These are phyloP conservation scores for Oldenlandia corymbosa DNA, from an alignment of 257 asterid genomes.

Conservation along the genomic window DNA sequence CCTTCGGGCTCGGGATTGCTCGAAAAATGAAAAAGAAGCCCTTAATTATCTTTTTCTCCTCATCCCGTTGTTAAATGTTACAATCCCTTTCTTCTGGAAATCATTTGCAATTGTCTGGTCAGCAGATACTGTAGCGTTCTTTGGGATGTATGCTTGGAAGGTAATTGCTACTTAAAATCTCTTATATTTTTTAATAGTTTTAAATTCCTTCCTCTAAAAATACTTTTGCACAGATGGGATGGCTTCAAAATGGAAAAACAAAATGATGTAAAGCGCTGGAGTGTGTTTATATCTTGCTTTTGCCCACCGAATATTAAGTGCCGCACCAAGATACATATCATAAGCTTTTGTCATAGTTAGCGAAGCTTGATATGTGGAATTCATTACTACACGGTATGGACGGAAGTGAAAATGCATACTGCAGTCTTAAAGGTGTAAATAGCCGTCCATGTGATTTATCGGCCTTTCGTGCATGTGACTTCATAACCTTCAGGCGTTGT, in stretches of 20 bases:
- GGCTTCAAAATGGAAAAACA: slow-evolving; percentile 29
- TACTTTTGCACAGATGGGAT: slow-evolving; percentile 24
- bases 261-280: slow-evolving; percentile 14
- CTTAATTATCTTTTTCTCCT: slow-evolving; percentile 83
- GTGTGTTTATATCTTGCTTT: slow-evolving; percentile 4
- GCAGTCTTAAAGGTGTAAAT: neutral
- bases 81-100: slow-evolving; percentile 80
- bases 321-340: slow-evolving; percentile 11
- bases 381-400: neutral
- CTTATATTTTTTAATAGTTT: neutral
- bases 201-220: slow-evolving; percentile 2
- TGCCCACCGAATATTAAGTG: slow-evolving; percentile 3
- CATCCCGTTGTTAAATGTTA: slow-evolving; percentile 67
- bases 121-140: slow-evolving; percentile 65
- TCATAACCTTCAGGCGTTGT: neutral
- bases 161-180: slow-evolving; percentile 26
- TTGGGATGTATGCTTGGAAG: slow-evolving; percentile 98
- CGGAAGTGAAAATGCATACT: neutral
- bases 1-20: slow-evolving; percentile 93
- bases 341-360: slow-evolving; percentile 4
- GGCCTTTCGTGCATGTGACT: neutral
- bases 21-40: slow-evolving; percentile 94
- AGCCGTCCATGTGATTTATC: slow-evolving; percentile 4
- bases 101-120: slow-evolving; percentile 97
- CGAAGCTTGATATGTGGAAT: neutral